Evolutionary conservation across 2,329 filamentous ascomycete genomes (phyloP), one percentile per base, ranked within the genome.

Genomic region (Bretziella fagacearum): DNA sequence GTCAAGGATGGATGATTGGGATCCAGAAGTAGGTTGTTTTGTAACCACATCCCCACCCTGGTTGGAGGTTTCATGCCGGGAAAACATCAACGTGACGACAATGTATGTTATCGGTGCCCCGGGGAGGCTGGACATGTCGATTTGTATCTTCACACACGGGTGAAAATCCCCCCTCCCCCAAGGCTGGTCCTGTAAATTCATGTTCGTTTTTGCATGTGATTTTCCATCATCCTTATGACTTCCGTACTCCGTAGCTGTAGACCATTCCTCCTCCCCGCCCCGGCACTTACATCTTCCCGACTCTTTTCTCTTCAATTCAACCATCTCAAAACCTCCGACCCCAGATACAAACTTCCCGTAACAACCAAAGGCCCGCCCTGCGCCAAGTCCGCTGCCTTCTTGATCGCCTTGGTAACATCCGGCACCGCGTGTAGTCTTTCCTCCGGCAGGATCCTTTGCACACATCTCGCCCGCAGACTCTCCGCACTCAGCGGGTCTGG

Each of bases 341-440:
- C 48, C 30, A 65, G 55, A 47, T 66, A 66, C 23, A 66, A 56
- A 50, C 63, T 66, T 7, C 63, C 63, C 0, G 63, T 64, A 20
- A 65, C 56, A 13, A 66, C 57, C 15, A 66, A 51, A 1, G 61
- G 61, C 0, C 59, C 59, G 7, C 52, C 46, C 27, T 45, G 44
- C 4, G 52, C 42, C 26, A 52, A 25, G 11, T 47, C 39, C 25
- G 20, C 15, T 2, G 48, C 48, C 30, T 43, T 36, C 44, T 50
- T 41, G 27, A 50, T 23, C 6, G 48, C 48, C 44, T 50, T 50
- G 10, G 36, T 23, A 6, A 46, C 18, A 20, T 50, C 48, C 5
- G 13, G n/a, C 23, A 40, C 44, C 13, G 32, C 36, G 25, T 35
- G 41, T 25, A 50, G 37, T n/a, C 36, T 26, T n/a, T 50, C 48